A percentile compares a stretch with the other conserved stretches of the same genome.
phyloP scores from a whole-genome alignment of 495 filamentous ascomycete species.

The Neurospora intermedia region DNA sequence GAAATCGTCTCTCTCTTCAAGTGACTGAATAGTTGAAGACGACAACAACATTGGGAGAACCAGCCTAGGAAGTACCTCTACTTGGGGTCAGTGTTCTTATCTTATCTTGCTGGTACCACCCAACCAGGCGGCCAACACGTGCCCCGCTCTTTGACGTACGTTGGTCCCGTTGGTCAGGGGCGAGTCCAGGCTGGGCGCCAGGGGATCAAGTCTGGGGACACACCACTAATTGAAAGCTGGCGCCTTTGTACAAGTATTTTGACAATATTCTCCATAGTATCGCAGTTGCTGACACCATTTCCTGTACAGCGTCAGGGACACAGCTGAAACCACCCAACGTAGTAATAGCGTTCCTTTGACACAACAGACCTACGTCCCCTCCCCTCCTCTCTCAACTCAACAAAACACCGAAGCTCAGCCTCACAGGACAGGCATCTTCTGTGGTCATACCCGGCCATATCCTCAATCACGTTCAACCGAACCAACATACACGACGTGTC shows the following conservation, averaged over 20 bases:
- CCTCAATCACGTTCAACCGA: background rate
- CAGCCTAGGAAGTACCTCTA: background rate
- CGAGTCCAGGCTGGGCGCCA: background rate
- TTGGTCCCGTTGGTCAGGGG: background rate
- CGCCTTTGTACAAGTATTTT: background rate
- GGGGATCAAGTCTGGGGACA: background rate
- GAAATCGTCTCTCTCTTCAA: background rate
- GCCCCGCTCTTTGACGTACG: background rate
- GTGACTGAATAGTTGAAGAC: background rate
- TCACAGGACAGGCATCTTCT: background rate
- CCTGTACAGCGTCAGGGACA: background rate
- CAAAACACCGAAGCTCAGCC: background rate
- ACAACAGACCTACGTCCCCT: background rate
- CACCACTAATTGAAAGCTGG: background rate
- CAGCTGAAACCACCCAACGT: background rate
- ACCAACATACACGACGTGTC: constrained; percentile 4
- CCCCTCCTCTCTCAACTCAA: background rate
- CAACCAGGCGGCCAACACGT: background rate
- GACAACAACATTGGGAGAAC: background rate
- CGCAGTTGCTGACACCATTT: background rate
- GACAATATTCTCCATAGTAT: background rate
- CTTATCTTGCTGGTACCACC: background rate
- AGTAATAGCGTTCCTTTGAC: background rate
- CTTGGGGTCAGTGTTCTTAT: background rate
- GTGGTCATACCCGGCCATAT: background rate